Evolutionary conservation across 2,329 filamentous ascomycete genomes (phyloP).

Genomic region (Cordyceps pruinosa): DNA sequence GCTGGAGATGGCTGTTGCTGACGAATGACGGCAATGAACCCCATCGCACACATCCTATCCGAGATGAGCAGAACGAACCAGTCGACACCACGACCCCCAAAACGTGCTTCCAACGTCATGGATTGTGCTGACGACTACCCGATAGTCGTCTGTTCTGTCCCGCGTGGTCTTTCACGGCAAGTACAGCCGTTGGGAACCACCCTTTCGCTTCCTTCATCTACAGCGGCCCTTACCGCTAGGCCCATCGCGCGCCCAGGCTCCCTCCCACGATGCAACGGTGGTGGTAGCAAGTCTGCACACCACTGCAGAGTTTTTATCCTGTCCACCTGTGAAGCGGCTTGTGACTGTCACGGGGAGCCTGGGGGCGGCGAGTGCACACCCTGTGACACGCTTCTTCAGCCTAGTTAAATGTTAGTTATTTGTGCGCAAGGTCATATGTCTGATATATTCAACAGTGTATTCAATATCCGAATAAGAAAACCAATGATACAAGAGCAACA

Average conservation of each 20-base stretch:
- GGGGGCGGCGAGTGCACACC: too few species aligned
- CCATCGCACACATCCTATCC: too few species aligned
- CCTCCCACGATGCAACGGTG: background rate
- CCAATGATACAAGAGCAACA: background rate
- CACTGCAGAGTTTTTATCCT: background rate
- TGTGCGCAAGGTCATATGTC: background rate
- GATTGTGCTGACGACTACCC: too few species aligned
- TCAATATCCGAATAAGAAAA: background rate
- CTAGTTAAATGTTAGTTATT: too few species aligned
- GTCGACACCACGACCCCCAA: too few species aligned
- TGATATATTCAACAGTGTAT: background rate
- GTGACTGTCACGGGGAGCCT: background rate
- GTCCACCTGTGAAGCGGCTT: background rate
- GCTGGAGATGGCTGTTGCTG: too few species aligned
- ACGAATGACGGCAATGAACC: too few species aligned
- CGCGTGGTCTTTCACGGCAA: background rate
- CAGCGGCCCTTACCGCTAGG: background rate
- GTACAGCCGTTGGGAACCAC: background rate
- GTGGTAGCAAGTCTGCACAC: background rate
- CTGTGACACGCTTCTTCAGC: too few species aligned
- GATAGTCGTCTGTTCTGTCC: background rate
- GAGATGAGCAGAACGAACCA: too few species aligned
- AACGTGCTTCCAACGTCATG: too few species aligned
- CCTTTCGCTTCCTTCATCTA: background rate
- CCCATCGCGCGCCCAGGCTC: background rate